phyloP scores from a whole-genome alignment of 1,139 yeast species.

The Suhomyces kunorum region DNA sequence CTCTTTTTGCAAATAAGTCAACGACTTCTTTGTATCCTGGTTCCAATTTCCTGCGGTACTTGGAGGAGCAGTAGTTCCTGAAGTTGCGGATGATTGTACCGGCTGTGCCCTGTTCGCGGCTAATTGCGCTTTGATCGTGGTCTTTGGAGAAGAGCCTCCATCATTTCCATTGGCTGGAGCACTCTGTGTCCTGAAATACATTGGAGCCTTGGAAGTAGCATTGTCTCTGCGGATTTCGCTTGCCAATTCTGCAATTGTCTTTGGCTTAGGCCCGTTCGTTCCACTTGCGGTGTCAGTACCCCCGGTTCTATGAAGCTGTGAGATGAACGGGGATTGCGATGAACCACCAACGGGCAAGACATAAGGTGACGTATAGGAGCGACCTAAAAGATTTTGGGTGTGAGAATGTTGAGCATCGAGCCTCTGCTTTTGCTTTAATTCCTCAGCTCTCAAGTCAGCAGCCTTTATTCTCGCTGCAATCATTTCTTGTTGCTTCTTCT shows the following conservation, averaged over 20 bases:
- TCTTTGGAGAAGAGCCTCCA: conserved; percentile 1
- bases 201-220: conserved; percentile 33
- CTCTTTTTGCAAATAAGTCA: conserved; percentile 71
- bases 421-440: conserved; percentile 45
- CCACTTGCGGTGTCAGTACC: background rate
- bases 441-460: conserved; percentile 55
- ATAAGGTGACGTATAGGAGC: conserved; percentile 30
- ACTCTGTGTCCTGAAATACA: conserved; percentile 36
- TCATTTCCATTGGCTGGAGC: conserved; percentile 11
- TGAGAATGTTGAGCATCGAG: conserved; percentile 33
- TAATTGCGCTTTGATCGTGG: conserved; percentile 51
- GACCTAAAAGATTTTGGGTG: conserved; percentile 29
- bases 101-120: conserved; percentile 50
- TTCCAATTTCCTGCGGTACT: conserved; percentile 34
- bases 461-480: conserved; percentile 60
- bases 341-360: conserved; percentile 22
- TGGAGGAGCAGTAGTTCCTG: conserved; percentile 16
- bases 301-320: conserved; percentile 24
- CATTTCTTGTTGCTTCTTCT: conserved; percentile 66
- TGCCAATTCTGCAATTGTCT: conserved; percentile 58
- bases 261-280: conserved; percentile 28
- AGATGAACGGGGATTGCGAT: conserved; percentile 27
- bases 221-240: conserved; percentile 53
- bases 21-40: conserved; percentile 62
- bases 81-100: conserved; percentile 11